Conservation (phyloP, 2,329 filamentous ascomycete genomes). For the Pseudopithomyces maydicus region DNA sequence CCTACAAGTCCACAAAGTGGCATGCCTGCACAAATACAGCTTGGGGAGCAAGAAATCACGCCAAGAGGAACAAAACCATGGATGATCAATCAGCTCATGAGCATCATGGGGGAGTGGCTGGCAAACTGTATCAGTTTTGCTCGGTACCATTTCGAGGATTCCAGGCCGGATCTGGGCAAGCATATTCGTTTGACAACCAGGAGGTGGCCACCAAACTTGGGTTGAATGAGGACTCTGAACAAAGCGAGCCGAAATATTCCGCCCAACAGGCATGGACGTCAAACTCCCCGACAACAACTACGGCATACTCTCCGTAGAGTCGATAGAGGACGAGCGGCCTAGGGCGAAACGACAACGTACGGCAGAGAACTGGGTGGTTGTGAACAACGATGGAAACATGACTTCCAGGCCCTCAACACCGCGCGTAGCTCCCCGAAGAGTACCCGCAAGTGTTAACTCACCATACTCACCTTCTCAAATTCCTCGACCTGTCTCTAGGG, state of each 20-base stretch:
- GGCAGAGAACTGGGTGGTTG: conserved; percentile 55
- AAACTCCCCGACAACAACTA: conserved; percentile 58
- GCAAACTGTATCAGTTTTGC: conserved; percentile 87
- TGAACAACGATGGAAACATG: conserved; percentile 54
- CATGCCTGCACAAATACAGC: conserved; percentile 16
- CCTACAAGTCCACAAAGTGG: conserved; percentile 32
- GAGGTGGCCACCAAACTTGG: conserved; percentile 31
- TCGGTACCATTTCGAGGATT: conserved; percentile 78
- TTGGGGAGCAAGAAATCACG: conserved; percentile 18
- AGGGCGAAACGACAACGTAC: conserved; percentile 55
- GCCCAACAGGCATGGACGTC: conserved; percentile 55
- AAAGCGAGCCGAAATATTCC: conserved; percentile 18
- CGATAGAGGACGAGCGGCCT: conserved; percentile 49
- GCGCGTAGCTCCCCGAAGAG: conserved; percentile 38
- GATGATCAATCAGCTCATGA: conserved; percentile 55
- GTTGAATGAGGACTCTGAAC: conserved; percentile 23
- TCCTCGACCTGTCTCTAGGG: conserved; percentile 36
- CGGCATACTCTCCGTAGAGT: conserved; percentile 52
- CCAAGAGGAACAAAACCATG: conserved; percentile 31
- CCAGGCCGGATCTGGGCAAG: conserved; percentile 79
- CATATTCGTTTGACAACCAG: conserved; percentile 63
- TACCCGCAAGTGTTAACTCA: conserved; percentile 26
- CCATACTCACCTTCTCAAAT: conserved; percentile 41
- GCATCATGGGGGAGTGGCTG: conserved; percentile 70
- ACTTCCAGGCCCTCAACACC: conserved; percentile 59